Conservation (phyloP, 805 yeast species). For the Metschnikowia lachancei region DNA sequence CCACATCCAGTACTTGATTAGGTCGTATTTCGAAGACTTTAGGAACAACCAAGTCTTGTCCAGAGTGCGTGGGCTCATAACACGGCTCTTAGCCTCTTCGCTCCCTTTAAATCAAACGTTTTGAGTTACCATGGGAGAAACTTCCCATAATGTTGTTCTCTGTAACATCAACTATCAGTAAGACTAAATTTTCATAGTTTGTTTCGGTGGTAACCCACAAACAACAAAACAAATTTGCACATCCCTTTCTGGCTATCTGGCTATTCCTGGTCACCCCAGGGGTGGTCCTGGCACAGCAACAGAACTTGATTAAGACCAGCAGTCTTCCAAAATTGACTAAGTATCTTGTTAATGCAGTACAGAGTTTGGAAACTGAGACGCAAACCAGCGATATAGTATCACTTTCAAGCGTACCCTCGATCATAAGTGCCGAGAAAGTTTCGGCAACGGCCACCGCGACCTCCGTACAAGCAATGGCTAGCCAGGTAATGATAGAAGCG, state of each 20-base stretch:
- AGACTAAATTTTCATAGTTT: neutral
- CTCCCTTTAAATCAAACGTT: too few relatives aligned
- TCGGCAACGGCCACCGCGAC: slow-evolving; percentile 39
- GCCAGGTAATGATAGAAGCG: slow-evolving; percentile 25
- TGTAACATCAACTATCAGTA: neutral
- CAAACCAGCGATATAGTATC: slow-evolving; percentile 17
- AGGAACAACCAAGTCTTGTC: too few relatives aligned
- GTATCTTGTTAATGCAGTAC: slow-evolving; percentile 11
- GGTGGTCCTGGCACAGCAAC: slow-evolving; percentile 23
- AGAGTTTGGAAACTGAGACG: slow-evolving; percentile 20
- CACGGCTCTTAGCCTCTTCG: neutral
- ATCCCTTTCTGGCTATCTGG: too few relatives aligned
- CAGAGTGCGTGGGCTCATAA: neutral
- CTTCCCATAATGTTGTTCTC: neutral
- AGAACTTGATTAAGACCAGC: slow-evolving; percentile 27
- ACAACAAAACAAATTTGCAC: too few relatives aligned
- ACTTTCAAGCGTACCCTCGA: slow-evolving; percentile 26
- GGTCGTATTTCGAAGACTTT: too few relatives aligned
- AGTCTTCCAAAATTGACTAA: slow-evolving; percentile 22
- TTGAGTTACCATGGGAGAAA: too few relatives aligned
- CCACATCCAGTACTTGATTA: too few relatives aligned
- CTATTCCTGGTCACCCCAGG: neutral
- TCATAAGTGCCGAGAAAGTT: slow-evolving; percentile 33
- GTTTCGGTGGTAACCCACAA: too few relatives aligned
- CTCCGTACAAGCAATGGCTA: slow-evolving; percentile 27